Conservation (phyloP, 176 grass and related monocot genomes). For the Carex pumila region DNA sequence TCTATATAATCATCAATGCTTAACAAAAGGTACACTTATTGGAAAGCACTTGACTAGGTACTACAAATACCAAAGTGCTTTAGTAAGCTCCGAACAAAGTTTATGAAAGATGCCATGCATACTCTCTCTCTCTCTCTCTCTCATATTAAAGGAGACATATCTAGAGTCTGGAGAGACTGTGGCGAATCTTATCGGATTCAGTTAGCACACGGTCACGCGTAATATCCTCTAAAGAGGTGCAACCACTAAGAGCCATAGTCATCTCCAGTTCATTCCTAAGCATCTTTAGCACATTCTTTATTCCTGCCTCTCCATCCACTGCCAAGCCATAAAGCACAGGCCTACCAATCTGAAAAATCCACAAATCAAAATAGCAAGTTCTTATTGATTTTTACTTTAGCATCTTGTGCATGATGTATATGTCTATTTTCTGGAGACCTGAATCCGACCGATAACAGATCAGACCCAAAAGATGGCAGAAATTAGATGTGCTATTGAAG, state of each 20-base stretch:
- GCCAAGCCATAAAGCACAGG: slow-evolving; percentile 70
- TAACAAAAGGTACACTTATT: not conserved
- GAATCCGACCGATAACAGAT: not conserved
- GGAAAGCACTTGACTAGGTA: not conserved
- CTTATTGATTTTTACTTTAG: not conserved
- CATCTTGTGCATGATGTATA: not conserved
- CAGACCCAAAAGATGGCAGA: not conserved
- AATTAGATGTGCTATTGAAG: not conserved
- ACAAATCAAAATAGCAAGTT: not conserved
- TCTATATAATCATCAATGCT: not conserved
- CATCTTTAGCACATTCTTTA: slow-evolving; percentile 56
- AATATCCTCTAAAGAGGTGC: slow-evolving; percentile 65
- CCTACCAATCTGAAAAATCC: slow-evolving; percentile 49
- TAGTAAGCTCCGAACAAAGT: not conserved
- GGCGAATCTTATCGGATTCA: slow-evolving; percentile 34
- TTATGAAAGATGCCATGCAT: not conserved
- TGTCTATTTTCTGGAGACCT: not conserved
- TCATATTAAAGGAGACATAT: not conserved
- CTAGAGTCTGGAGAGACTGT: slow-evolving; percentile 35
- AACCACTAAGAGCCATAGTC: slow-evolving; percentile 71
- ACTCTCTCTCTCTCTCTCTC: not conserved
- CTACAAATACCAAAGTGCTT: not conserved
- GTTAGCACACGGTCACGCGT: slow-evolving; percentile 41
- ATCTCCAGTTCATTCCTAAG: slow-evolving; percentile 71
- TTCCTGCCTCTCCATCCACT: slow-evolving; percentile 66